These are phyloP conservation scores for Aspergillus bombycis DNA, from an alignment of 2,329 filamentous ascomycete species.

Conservation along the genomic window DNA sequence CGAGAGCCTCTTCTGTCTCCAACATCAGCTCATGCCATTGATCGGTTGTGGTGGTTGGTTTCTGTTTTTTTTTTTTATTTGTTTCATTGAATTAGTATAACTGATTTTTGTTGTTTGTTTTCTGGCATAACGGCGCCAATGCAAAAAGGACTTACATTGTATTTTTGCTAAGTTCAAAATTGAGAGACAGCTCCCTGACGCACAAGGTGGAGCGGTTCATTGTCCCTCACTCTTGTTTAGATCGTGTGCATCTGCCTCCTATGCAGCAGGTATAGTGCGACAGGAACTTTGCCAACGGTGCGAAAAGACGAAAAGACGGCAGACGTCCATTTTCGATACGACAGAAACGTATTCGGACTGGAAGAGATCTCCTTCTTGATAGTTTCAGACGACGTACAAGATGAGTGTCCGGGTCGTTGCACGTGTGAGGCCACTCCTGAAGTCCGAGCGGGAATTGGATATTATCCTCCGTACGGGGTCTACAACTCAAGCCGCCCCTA, in stretches of 20 bases:
- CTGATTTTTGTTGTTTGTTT: not conserved
- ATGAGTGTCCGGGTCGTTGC: slow-evolving; percentile 80
- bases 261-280: not conserved
- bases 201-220: not conserved
- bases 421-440: slow-evolving; percentile 83
- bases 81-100: not conserved
- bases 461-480: slow-evolving; percentile 75
- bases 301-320: not conserved
- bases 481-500: slow-evolving; percentile 20
- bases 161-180: not conserved
- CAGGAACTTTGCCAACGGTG: not conserved
- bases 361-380: not conserved
- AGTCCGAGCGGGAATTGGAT: slow-evolving; percentile 83
- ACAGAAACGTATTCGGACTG: not conserved
- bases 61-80: slow-evolving; percentile 2
- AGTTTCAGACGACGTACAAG: slow-evolving; percentile 16
- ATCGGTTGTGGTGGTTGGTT: slow-evolving; percentile 13
- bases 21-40: not conserved
- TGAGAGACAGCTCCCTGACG: not conserved
- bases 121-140: not conserved
- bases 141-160: not conserved
- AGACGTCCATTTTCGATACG: not conserved
- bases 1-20: slow-evolving; percentile 4
- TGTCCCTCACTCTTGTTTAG: not conserved
- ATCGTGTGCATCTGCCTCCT: not conserved